A percentile compares a stretch with the other conserved stretches of the same genome.
Evolutionary conservation across 768 basidiomycete genomes (phyloP).

Genomic region (Lanmaoa pseudosensibilis): DNA sequence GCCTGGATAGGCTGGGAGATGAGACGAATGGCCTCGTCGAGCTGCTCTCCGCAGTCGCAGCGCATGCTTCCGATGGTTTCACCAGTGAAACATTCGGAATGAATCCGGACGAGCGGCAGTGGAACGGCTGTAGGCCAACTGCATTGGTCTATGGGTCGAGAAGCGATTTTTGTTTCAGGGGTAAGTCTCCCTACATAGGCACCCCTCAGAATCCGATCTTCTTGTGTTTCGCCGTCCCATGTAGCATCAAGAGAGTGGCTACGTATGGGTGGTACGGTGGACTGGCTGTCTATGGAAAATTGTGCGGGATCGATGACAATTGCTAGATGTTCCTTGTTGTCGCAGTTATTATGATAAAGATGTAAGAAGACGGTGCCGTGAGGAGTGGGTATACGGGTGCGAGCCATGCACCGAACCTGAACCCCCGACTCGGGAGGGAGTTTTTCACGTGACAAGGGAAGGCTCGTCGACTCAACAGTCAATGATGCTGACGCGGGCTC

Average conservation of each 20-base stretch:
- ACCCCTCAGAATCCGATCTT: slow-evolving; percentile 90
- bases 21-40: slow-evolving; percentile 93
- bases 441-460: slow-evolving; percentile 1
- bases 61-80: slow-evolving; percentile 98
- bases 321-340: slow-evolving; percentile 93
- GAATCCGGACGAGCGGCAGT: slow-evolving; percentile 87
- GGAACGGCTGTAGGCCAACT: slow-evolving; percentile 41
- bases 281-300: slow-evolving; percentile 47
- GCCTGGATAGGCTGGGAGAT: slow-evolving; percentile 71
- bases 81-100: slow-evolving; percentile 98
- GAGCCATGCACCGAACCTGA: slow-evolving; percentile 92
- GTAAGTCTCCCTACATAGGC: slow-evolving; percentile 88
- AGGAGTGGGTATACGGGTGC: slow-evolving; percentile 95
- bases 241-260: slow-evolving; percentile 77
- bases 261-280: slow-evolving; percentile 61
- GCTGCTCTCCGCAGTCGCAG: slow-evolving; percentile 98
- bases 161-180: slow-evolving; percentile 49
- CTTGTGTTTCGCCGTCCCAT: slow-evolving; percentile 90
- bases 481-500: slow-evolving; percentile 34
- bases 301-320: slow-evolving; percentile 93
- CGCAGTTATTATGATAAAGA: slow-evolving; percentile 90
- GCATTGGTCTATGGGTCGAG: slow-evolving; percentile 32
- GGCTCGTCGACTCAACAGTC: slow-evolving; percentile 23
- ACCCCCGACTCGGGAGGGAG: slow-evolving; percentile 25
- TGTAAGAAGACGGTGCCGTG: slow-evolving; percentile 93